Conservation (phyloP, 352 stramenopile genomes). For the Aphanomyces invadans region DNA sequence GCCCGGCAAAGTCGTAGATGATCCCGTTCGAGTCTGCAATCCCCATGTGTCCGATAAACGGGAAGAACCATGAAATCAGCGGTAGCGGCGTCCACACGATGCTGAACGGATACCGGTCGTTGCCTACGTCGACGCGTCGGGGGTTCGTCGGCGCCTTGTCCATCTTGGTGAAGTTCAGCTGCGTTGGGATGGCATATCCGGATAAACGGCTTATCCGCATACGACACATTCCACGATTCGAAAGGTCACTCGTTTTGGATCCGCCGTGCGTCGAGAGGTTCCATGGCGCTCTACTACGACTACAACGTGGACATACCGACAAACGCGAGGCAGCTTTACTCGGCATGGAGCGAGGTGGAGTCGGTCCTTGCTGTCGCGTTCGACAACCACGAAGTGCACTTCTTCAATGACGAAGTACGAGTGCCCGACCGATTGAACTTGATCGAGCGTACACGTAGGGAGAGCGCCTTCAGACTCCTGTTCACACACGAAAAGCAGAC, state of each 20-base stretch:
- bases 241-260: not conserved
- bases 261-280: not conserved
- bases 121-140: not conserved
- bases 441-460: constrained; percentile 31
- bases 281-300: constrained; percentile 69
- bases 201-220: not conserved
- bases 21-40: constrained; percentile 87
- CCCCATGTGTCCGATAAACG: constrained; percentile 95
- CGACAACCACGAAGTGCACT: constrained; percentile 82
- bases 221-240: not conserved
- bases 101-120: constrained; percentile 80
- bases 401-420: constrained; percentile 82
- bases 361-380: constrained; percentile 70
- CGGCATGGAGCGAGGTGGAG: constrained; percentile 77
- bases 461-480: constrained; percentile 51
- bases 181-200: not conserved
- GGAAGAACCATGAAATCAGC: constrained; percentile 87
- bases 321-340: constrained; percentile 61
- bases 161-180: not conserved
- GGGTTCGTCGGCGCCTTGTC: not conserved
- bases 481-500: constrained; percentile 54
- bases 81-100: constrained; percentile 90
- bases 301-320: constrained; percentile 61
- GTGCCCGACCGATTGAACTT: too few relatives aligned
- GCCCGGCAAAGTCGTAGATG: constrained; percentile 94